Base-by-base conservation (phyloP, 495 filamentous ascomycete species). In the Sporormia fimetaria region DNA sequence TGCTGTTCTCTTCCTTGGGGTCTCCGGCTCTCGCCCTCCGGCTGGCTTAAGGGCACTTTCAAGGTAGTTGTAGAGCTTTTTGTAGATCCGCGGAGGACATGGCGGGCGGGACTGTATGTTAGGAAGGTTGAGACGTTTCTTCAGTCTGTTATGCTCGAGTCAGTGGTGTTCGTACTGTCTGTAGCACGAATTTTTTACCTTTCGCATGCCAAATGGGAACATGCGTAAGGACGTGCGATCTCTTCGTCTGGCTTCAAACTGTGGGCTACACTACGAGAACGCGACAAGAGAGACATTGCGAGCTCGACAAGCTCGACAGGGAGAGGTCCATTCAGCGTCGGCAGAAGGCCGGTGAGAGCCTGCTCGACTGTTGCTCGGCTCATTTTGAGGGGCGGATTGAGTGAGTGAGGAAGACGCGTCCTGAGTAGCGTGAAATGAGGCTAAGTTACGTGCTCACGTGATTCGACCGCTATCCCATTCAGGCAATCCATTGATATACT, bases 181-280 rank as follows among this genome's bases (percentile, higher is more conserved):
- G 15, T 18, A 6, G 7, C 11, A 3, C 22, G 4, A 18, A 26
- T 17, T 14, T 23, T 24, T 20, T 57, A 82, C 81, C 84, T 73
- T 60, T 86, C 82, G 63, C 88, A 95, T 26, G 90, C 90, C 23
- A 98, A 73, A 59, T 96, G 80, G 1, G 86, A 82, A 57, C 92
- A 96, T 7, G 83, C 84, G 61, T 90, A 94, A 7, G 76, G 71
- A 5, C 88, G 74, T 12, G 81, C 83, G 46, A 86, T 77, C 57
- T 98, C 88, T 60, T 98, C 88, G 40, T 90, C 83, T 6, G 78
- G 70, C 53, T 87, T 93, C 8, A 96, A 63, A 14, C 70, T 81
- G 49, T 74, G 75, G 21, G 87, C 85, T 21, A 76, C 80, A 55
- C 72, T 78, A 6, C 85, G 76, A 4, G 87, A 94, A 55, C 94